Evolutionary conservation across 805 yeast genomes (phyloP).

Genomic region (Wickerhamiella azyma): DNA sequence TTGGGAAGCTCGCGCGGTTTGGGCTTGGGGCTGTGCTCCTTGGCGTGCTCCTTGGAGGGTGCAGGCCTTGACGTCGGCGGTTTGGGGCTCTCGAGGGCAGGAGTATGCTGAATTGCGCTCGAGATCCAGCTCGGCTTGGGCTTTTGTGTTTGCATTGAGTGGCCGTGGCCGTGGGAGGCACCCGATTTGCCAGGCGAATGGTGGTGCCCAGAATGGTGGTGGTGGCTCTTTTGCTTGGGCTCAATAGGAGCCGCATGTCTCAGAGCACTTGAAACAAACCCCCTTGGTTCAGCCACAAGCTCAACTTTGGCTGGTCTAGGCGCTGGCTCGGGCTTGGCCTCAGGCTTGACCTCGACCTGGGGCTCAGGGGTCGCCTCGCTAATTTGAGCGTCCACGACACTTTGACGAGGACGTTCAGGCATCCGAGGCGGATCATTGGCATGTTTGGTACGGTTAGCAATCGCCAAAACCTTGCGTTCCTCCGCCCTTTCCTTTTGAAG

Average conservation of each 20-base stretch:
- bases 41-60: background rate
- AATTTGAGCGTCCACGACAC: background rate
- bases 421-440: background rate
- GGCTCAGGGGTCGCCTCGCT: background rate
- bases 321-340: background rate
- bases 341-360: background rate
- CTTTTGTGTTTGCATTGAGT: too few relatives aligned
- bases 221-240: background rate
- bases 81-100: background rate
- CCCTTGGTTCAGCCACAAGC: background rate
- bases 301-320: too few relatives aligned
- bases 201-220: background rate
- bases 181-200: too few relatives aligned
- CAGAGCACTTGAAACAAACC: constrained; percentile 1
- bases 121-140: constrained; percentile 7
- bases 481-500: background rate
- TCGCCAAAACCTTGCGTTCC: background rate
- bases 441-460: background rate
- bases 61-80: background rate
- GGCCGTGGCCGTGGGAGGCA: background rate
- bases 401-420: background rate
- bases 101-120: constrained; percentile 1
- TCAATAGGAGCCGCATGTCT: background rate
- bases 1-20: background rate
- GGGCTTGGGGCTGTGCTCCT: constrained; percentile 1